Base-by-base conservation (phyloP, 768 basidiomycete species). In the Daedaleopsis sinensis region DNA sequence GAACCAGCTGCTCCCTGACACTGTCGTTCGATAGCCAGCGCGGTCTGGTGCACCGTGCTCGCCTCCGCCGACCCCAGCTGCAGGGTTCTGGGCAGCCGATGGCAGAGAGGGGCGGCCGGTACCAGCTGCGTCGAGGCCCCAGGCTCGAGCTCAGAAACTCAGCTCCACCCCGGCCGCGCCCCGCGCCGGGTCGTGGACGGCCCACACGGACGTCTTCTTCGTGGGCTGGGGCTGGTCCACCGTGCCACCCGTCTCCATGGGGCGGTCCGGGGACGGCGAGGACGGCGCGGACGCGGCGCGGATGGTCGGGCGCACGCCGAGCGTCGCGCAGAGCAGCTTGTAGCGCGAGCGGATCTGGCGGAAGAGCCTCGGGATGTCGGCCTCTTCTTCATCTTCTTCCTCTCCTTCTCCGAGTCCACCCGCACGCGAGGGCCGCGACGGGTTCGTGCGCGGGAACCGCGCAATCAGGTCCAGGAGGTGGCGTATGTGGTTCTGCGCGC, bases 311-410 rank as follows among this genome's bases (percentile, higher is more conserved):
- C 81, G 71, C 10, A 94, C 83, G 36, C 91, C 92, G 21, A 98
- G 79, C 0, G 85, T 84, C 0, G 94, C 86, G 67, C 96, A 99
- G 42, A 96, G 84, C 0, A 86, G 83, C 68, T 89, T 90, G 75
- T 98, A 97, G 64, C 91, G 83, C 1, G 94, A 92, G 44, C 93
- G 84, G 61, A 98, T 95, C 63, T 92, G 87, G 27, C 88, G 84
- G 64, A 96, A 86, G 27, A 95, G 83, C 57, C 84, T 85, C 10
- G 87, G 75, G 48, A 96, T 83, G 72, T 97, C 94, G 16, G 89
- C 51, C 23, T 88, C 85, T 1, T 77, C 69, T 23, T 42, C 52
- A n/a, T 32, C 27, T 32, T 3, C 27, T 32, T 32, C 27, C 27
- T 3, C 27, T 32, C 4, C 27, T 32, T 32, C 27, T 32, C 35